Percentiles rank a stretch among this genome's conserved stretches.
These are phyloP conservation scores for Peronospora belbahrii DNA, from an alignment of 352 stramenopile species.

Conservation along the genomic window DNA sequence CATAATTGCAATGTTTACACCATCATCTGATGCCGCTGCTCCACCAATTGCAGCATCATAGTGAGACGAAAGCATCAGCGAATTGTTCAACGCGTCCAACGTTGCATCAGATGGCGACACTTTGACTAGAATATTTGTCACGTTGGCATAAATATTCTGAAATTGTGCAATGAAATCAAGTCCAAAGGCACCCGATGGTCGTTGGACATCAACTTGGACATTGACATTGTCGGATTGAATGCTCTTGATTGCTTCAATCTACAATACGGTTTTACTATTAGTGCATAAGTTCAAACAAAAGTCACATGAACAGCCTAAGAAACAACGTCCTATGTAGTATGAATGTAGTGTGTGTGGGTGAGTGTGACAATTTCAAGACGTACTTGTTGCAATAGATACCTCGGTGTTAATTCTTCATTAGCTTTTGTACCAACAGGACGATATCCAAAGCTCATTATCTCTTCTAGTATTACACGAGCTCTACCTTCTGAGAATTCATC, in stretches of 20 bases:
- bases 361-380: no score
- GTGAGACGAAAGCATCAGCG: slow-evolving; percentile 70
- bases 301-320: no score
- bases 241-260: slow-evolving; percentile 51
- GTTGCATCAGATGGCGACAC: slow-evolving; percentile 25
- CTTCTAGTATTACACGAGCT: slow-evolving; percentile 47
- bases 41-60: slow-evolving; percentile 73
- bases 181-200: slow-evolving; percentile 61
- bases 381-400: slow-evolving; percentile 47
- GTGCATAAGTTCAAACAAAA: no score
- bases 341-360: no score
- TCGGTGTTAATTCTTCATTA: slow-evolving; percentile 58
- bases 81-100: slow-evolving; percentile 32
- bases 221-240: slow-evolving; percentile 26
- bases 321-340: no score
- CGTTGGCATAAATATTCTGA: slow-evolving; percentile 82
- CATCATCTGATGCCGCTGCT: slow-evolving; percentile 62
- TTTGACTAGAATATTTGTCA: slow-evolving; percentile 75
- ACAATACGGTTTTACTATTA: no score
- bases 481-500: slow-evolving; percentile 47
- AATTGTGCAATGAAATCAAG: slow-evolving; percentile 73
- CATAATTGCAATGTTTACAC: slow-evolving; percentile 79
- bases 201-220: slow-evolving; percentile 58
- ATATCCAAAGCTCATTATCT: slow-evolving; percentile 69
- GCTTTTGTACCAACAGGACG: slow-evolving; percentile 51